Conservation (phyloP, 176 grass and related monocot genomes). For the Zoysia pacifica region DNA sequence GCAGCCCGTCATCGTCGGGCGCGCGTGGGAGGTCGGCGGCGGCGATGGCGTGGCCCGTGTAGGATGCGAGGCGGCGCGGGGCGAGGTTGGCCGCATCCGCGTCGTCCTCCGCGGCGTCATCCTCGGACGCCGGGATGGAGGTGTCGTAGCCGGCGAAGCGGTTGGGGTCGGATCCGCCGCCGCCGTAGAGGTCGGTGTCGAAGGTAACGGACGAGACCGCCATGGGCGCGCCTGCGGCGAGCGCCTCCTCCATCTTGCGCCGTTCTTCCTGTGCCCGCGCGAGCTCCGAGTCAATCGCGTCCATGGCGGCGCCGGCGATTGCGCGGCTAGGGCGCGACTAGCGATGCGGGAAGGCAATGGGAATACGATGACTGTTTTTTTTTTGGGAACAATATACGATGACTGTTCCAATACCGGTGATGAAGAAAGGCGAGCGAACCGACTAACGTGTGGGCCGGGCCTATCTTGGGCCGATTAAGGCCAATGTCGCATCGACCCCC, state of each 20-base stretch:
- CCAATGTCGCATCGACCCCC: not conserved
- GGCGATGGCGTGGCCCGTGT: slow-evolving; percentile 70
- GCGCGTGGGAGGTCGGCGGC: slow-evolving; percentile 68
- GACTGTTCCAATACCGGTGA: no score
- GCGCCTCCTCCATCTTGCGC: slow-evolving; percentile 75
- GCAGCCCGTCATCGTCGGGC: slow-evolving; percentile 58
- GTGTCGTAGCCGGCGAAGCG: slow-evolving; percentile 88
- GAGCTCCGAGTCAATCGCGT: slow-evolving; percentile 76
- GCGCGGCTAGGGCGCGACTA: not conserved
- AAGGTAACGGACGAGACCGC: slow-evolving; percentile 75
- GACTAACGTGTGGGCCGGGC: not conserved
- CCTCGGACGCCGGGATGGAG: slow-evolving; percentile 88
- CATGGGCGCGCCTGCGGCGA: slow-evolving; percentile 42
- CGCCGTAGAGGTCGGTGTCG: slow-evolving; percentile 92
- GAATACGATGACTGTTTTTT: no score
- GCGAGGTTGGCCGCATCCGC: slow-evolving; percentile 47
- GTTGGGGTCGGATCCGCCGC: slow-evolving; percentile 59
- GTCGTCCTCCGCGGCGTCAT: slow-evolving; percentile 55
- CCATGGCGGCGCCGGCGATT: slow-evolving; percentile 47
- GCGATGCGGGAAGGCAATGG: not conserved
- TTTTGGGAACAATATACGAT: no score
- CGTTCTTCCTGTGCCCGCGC: slow-evolving; percentile 84
- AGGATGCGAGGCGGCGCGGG: slow-evolving; percentile 63
- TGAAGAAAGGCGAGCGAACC: not conserved
- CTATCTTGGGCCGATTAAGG: not conserved